Percentiles rank a stretch among this genome's conserved stretches.
Conservation (phyloP, 2,329 filamentous ascomycete species). For the Triangularia verruculosa region DNA sequence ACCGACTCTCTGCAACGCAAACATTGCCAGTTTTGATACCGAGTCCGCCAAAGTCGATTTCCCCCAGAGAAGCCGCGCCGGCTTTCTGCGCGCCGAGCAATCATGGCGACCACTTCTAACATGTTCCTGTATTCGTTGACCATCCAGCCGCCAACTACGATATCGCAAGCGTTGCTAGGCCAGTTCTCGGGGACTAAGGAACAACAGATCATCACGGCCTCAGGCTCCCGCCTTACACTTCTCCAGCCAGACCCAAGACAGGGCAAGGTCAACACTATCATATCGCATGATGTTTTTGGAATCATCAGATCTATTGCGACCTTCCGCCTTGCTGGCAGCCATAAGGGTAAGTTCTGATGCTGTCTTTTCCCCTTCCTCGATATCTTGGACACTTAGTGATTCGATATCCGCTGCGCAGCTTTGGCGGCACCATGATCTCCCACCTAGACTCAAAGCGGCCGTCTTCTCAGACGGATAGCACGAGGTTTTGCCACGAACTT, state of each 20-base stretch:
- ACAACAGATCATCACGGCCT: conserved; percentile 93
- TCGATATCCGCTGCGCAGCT: conserved; percentile 43
- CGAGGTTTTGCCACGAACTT: conserved; percentile 20
- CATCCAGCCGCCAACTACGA: conserved; percentile 84
- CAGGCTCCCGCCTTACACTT: conserved; percentile 84
- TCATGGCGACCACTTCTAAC: conserved; percentile 95
- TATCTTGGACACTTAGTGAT: conserved; percentile 67
- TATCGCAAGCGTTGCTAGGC: conserved; percentile 87
- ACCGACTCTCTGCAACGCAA: conserved; percentile 15
- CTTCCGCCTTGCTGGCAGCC: conserved; percentile 89
- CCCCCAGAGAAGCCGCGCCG: conserved; percentile 42
- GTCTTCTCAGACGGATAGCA: conserved; percentile 14
- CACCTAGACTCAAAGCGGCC: conserved; percentile 17
- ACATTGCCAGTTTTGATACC: conserved; percentile 14
- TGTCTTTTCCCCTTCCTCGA: conserved; percentile 23
- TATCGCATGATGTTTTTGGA: conserved; percentile 93
- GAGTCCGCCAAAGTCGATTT: conserved; percentile 13
- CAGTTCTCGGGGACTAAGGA: conserved; percentile 96
- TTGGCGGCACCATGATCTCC: conserved; percentile 19
- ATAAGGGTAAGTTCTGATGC: conserved; percentile 74
- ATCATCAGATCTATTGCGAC: conserved; percentile 87
- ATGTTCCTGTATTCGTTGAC: conserved; percentile 99
- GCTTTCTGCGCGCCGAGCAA: conserved; percentile 48
- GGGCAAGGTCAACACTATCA: conserved; percentile 79
- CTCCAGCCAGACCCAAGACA: conserved; percentile 81